Evolutionary conservation across 768 basidiomycete species (phyloP).

Genomic region (Pleurotus tuoliensis): DNA sequence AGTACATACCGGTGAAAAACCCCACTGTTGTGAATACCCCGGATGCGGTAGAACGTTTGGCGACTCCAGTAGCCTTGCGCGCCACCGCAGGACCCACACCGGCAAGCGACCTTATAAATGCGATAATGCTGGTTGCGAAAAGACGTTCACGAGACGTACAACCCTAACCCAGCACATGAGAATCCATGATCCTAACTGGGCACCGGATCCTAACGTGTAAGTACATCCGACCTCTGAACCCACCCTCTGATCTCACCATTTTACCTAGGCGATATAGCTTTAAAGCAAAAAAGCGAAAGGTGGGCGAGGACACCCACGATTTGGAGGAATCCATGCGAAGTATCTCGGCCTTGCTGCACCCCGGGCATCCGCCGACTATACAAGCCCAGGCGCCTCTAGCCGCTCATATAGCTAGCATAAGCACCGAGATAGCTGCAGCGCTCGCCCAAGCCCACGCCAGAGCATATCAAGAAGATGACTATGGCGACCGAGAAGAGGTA

Average conservation of each 20-base stretch:
- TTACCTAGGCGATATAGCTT: slow-evolving; percentile 67
- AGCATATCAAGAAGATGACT: slow-evolving; percentile 53
- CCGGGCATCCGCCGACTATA: slow-evolving; percentile 31
- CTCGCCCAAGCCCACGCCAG: slow-evolving; percentile 71
- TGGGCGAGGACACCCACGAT: slow-evolving; percentile 53
- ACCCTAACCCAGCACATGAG: slow-evolving; percentile 86
- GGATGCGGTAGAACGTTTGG: slow-evolving; percentile 86
- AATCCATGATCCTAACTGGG: slow-evolving; percentile 82
- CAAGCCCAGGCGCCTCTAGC: slow-evolving; percentile 49
- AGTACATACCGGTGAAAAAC: slow-evolving; percentile 92
- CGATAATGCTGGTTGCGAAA: slow-evolving; percentile 77
- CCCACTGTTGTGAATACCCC: slow-evolving; percentile 87
- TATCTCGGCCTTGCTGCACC: slow-evolving; percentile 66
- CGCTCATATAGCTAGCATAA: slow-evolving; percentile 69
- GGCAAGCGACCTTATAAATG: slow-evolving; percentile 87
- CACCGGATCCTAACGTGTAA: slow-evolving; percentile 79
- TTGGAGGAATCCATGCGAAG: slow-evolving; percentile 73
- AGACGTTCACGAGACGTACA: slow-evolving; percentile 84
- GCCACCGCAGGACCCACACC: slow-evolving; percentile 87
- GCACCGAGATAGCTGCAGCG: slow-evolving; percentile 75
- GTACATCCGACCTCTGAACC: slow-evolving; percentile 21
- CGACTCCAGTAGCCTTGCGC: slow-evolving; percentile 87
- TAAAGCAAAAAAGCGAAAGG: slow-evolving; percentile 65
- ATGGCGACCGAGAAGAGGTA: slow-evolving; percentile 46
- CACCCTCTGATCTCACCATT: slow-evolving; percentile 14